Evolutionary conservation across 164 flowering plant species (phyloP), one percentile per base, ranked within the genome.

Genomic region (Annona squamosa): DNA sequence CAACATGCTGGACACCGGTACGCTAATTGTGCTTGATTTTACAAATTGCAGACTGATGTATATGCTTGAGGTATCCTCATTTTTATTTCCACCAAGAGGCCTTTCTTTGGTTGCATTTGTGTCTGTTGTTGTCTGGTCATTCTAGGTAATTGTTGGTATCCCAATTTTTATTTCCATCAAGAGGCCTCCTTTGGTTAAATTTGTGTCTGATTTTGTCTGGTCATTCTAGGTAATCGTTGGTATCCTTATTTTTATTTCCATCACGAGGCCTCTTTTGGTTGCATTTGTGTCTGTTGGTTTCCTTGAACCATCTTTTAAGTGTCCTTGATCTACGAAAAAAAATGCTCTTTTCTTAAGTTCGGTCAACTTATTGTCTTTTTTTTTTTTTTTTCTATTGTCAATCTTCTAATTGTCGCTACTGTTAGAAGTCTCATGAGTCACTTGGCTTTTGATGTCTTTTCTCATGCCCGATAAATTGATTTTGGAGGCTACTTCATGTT

Each of bases 1-100:
- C 87, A 84, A 46, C 95, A 90, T 82, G 89, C 91, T 67, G 94
- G 94, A 37, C 94, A 90, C 74, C 85, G 94, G 94, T 90, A 75
- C 42, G 63, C 63, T 26, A 26, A 47, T 5, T 13, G 42, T 4
- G 37, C 42, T 64, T 41, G 13, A 10, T 41, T 63, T 42, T 37
- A 43, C 59, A 52, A 9, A 16, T 52, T 10, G 59, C 13, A 26
- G 37, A 9, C 59, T 12, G 59, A 52, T 5, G 9, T 52, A 52
- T 52, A 1, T 52, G 59, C 13, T 17, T 37, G 37, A 64, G 17
- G 42, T 37, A 52, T 52, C 59, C 9, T 52, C 9, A 52, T 52
- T 7, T 52, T 52, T 52, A 52, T 6, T 52, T 16, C 59, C 6
- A 52, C 59, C 59, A 5, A 52, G 13, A 26, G 37, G 37, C 37